A percentile compares a stretch with the other conserved stretches of the same genome.
Conservation (phyloP, 495 filamentous ascomycete species). For the Aspergillus leporis region DNA sequence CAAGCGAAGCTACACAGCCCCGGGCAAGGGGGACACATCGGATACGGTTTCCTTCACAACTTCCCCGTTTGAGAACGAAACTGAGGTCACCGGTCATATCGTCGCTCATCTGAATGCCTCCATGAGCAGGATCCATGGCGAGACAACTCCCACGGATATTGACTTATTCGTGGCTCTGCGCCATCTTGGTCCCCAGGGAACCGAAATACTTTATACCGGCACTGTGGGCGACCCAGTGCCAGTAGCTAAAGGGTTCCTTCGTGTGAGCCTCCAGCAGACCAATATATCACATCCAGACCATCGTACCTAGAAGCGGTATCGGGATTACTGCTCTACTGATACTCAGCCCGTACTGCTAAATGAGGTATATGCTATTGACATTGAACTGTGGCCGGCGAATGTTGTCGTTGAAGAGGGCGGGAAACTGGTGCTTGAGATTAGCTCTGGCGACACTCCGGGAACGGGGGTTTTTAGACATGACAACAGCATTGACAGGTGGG, state of each 20-base stretch:
- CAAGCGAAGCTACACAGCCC: background rate
- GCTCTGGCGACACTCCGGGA: background rate
- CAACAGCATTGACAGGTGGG: background rate
- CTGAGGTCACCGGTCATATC: slow-evolving; percentile 61
- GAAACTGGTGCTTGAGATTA: background rate
- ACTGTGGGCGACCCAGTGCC: slow-evolving; percentile 42
- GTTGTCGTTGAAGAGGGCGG: slow-evolving; percentile 52
- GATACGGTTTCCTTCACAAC: slow-evolving; percentile 46
- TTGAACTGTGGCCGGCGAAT: slow-evolving; percentile 66
- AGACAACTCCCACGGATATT: slow-evolving; percentile 40
- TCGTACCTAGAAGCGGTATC: slow-evolving; percentile 49
- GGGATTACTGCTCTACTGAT: slow-evolving; percentile 54
- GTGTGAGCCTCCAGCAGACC: slow-evolving; percentile 5
- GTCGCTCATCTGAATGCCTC: slow-evolving; percentile 57
- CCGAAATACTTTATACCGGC: slow-evolving; percentile 63
- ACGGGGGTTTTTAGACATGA: background rate
- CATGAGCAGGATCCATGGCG: slow-evolving; percentile 17
- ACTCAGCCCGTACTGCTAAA: slow-evolving; percentile 45
- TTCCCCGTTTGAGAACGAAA: slow-evolving; percentile 45
- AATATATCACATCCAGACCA: slow-evolving; percentile 23
- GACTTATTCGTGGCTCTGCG: slow-evolving; percentile 62
- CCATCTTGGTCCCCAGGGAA: slow-evolving; percentile 47
- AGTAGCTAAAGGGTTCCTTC: slow-evolving; percentile 34
- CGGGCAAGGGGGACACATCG: background rate
- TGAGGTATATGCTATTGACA: slow-evolving; percentile 54